phyloP scores from a whole-genome alignment of 164 flowering plant species.

The Vitis rupestris region DNA sequence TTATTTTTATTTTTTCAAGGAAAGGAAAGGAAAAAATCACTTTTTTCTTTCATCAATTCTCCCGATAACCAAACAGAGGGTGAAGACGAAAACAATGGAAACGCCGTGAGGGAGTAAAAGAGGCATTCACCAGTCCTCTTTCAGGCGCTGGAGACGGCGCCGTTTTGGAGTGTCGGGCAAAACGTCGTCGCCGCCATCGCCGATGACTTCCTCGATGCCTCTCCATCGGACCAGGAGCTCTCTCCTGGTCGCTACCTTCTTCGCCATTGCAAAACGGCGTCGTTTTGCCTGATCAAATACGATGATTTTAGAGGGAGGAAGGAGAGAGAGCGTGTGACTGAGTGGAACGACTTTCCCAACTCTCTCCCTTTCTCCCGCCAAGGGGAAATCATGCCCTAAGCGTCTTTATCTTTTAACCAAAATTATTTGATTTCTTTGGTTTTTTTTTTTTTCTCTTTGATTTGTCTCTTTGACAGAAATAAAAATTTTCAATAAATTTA shows the following conservation, averaged over 20 bases:
- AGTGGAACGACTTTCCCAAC: no score
- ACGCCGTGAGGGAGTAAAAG: neutral
- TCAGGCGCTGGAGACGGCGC: conserved; percentile 39
- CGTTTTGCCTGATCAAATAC: neutral
- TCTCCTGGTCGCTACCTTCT: conserved; percentile 25
- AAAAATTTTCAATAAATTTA: no score
- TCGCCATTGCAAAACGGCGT: conserved; percentile 22
- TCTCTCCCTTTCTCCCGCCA: no score
- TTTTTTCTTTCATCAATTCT: no score
- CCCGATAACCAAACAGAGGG: neutral
- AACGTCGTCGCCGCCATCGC: conserved; percentile 20
- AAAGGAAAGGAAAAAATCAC: no score
- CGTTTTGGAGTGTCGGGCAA: conserved; percentile 27
- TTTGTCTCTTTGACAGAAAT: no score
- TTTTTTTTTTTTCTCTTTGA: no score
- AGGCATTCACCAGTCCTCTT: conserved; percentile 61
- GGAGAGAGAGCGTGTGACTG: neutral
- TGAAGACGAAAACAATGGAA: neutral
- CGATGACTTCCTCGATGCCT: conserved; percentile 57
- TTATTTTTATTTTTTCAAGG: no score
- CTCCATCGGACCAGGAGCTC: conserved; percentile 72
- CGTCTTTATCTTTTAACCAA: no score
- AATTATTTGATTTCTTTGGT: no score
- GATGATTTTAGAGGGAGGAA: neutral
- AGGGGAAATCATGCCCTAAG: no score